Base-by-base conservation (phyloP, 768 basidiomycete genomes). In the Hebeloma cylindrosporum region DNA sequence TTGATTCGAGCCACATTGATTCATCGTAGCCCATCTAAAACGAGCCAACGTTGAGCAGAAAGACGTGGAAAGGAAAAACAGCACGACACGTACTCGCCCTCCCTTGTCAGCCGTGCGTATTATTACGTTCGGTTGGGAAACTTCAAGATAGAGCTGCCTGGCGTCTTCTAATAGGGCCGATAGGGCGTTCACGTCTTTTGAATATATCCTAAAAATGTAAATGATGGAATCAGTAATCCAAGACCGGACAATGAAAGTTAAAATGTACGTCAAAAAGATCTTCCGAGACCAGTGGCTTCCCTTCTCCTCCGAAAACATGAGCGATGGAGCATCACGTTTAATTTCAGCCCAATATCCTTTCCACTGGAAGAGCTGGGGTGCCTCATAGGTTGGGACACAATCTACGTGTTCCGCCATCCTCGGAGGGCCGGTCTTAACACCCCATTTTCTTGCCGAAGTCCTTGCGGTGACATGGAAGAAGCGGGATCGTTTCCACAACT, bases 261-360 rank as follows among this genome's bases (percentile, higher is more conserved):
- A 28, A 28, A 61, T 65, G 50, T 54, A 70, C 69, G 67, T 71
- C 33, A 72, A 17, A 31, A 39, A 62, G 7, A 64, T 51, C 8
- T 58, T 57, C 2, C 58, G 25, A 57, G 7, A 46, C 39, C 9
- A 41, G 27, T 18, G 53, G 53, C 45, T 40, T 5, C 46, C 51
- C 22, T 27, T 44, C 29, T 21, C 36, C 44, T 42, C 31, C 21
- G 25, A 30, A 21, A 44, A 55, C 38, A 32, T 44, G 14, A 45
- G 25, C 20, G 34, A 39, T 18, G 45, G 43, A 21, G 44, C 47
- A 11, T 38, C 51, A 30, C 67, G 53, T 38, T 59, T 60, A 29
- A 72, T 64, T 50, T 73, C 66, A 27, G 70, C 53, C 71, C 68
- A 73, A 52, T 71, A 68, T 0, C 70, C 71, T 20, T 67, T 67